A percentile compares a stretch with the other conserved stretches of the same genome.
phyloP scores from a whole-genome alignment of 1,139 yeast species.

The Arxiozyma telluris region DNA sequence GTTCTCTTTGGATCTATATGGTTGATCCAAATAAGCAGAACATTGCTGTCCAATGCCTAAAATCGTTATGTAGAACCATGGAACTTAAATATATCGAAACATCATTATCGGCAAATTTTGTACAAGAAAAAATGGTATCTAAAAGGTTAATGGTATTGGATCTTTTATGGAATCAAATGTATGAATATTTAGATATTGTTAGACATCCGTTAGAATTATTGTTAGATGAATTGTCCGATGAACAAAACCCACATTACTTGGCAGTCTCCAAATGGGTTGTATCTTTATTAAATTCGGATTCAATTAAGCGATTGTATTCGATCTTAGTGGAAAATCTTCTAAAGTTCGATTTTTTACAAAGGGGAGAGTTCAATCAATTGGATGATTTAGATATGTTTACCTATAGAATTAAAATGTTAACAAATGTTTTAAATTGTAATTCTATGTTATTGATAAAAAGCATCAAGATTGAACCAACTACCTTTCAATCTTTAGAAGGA shows the following conservation, averaged over 20 bases:
- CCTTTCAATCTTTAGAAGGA: slow-evolving; percentile 33
- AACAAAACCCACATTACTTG: slow-evolving; percentile 36
- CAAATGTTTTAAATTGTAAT: slow-evolving; percentile 43
- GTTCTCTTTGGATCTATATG: slow-evolving; percentile 37
- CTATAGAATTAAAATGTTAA: slow-evolving; percentile 46
- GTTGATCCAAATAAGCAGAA: slow-evolving; percentile 32
- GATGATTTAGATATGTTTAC: slow-evolving; percentile 55
- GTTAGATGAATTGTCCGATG: slow-evolving; percentile 49
- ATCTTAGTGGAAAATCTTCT: slow-evolving; percentile 31
- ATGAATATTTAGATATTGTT: slow-evolving; percentile 38
- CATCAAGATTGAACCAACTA: slow-evolving; percentile 48
- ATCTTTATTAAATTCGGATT: slow-evolving; percentile 43
- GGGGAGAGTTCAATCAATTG: slow-evolving; percentile 23
- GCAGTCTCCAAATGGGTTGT: slow-evolving; percentile 52
- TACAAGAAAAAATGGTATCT: slow-evolving; percentile 33
- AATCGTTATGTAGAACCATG: slow-evolving; percentile 17
- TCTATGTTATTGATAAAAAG: slow-evolving; percentile 37
- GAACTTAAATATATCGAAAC: slow-evolving; percentile 47
- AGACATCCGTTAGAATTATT: slow-evolving; percentile 60
- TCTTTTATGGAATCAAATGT: slow-evolving; percentile 54
- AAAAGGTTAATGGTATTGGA: slow-evolving; percentile 43
- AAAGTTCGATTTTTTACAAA: slow-evolving; percentile 19
- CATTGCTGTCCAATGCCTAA: slow-evolving; percentile 21
- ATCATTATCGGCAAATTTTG: slow-evolving; percentile 43
- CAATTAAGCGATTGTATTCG: slow-evolving; percentile 51